Conservation (phyloP, 2,329 filamentous ascomycete genomes). For the Pseudogymnoascus sp. region DNA sequence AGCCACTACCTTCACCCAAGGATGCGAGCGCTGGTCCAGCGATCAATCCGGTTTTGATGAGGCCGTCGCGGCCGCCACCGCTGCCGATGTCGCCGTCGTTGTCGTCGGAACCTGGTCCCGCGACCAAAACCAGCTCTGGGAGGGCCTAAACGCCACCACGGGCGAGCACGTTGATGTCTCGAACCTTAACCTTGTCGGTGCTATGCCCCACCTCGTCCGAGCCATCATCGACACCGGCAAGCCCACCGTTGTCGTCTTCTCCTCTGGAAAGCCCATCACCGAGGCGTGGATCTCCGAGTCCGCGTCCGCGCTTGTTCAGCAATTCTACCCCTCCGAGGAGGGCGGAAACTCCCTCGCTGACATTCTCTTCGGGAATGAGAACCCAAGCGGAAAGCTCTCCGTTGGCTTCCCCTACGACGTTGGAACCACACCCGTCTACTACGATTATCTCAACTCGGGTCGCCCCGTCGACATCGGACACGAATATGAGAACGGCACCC, state of each 20-base stretch:
- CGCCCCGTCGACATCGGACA: slow-evolving; percentile 66
- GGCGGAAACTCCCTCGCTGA: slow-evolving; percentile 75
- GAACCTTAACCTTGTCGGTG: slow-evolving; percentile 59
- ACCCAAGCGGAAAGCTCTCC: slow-evolving; percentile 62
- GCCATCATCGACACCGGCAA: slow-evolving; percentile 61
- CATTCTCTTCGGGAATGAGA: slow-evolving; percentile 69
- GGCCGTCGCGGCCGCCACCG: slow-evolving; percentile 56
- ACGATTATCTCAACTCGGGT: slow-evolving; percentile 64
- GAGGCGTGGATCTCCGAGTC: slow-evolving; percentile 63
- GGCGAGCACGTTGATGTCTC: slow-evolving; percentile 65
- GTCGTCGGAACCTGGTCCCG: slow-evolving; percentile 70
- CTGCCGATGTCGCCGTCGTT: slow-evolving; percentile 64
- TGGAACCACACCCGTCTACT: slow-evolving; percentile 61
- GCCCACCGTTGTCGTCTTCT: slow-evolving; percentile 75
- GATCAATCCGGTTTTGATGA: slow-evolving; percentile 60
- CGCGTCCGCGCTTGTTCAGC: slow-evolving; percentile 60
- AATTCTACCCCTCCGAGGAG: slow-evolving; percentile 73
- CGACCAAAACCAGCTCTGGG: slow-evolving; percentile 65
- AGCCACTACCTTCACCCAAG: slow-evolving; percentile 56
- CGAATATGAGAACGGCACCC: slow-evolving; percentile 65
- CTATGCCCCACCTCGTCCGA: slow-evolving; percentile 58
- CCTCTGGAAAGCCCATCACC: slow-evolving; percentile 69
- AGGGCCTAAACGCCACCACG: slow-evolving; percentile 63
- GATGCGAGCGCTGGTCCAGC: slow-evolving; percentile 65
- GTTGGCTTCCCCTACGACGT: slow-evolving; percentile 62